A percentile compares a stretch with the other conserved stretches of the same genome.
Conservation (phyloP, 2,329 filamentous ascomycete species). For the Calycina marina region DNA sequence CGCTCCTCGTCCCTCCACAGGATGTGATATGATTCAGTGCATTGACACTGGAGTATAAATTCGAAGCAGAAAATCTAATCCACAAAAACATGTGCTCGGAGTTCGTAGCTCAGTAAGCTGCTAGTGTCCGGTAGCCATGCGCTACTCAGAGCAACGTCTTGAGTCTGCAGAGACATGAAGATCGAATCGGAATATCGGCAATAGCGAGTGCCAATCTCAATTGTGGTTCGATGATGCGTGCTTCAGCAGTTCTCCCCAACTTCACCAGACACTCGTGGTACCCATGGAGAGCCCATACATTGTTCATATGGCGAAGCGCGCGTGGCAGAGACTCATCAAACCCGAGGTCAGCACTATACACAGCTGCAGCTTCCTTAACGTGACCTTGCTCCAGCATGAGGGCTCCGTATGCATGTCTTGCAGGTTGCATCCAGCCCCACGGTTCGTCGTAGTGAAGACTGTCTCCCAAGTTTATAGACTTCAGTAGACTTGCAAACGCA, state of each 20-base stretch:
- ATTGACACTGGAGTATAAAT: too few relatives aligned
- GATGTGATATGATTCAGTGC: too few relatives aligned
- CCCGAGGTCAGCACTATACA: conserved; percentile 49
- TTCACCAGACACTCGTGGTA: conserved; percentile 53
- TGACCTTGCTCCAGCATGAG: conserved; percentile 51
- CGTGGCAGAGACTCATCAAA: conserved; percentile 44
- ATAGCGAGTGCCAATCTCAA: conserved; percentile 36
- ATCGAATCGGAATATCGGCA: conserved; percentile 42
- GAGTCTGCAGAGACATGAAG: conserved; percentile 42
- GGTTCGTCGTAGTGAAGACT: conserved; percentile 56
- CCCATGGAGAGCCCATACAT: conserved; percentile 63
- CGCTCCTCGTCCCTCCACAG: too few relatives aligned
- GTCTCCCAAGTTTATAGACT: conserved; percentile 45
- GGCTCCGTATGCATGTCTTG: conserved; percentile 55
- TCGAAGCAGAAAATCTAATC: too few relatives aligned
- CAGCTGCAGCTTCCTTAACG: conserved; percentile 37
- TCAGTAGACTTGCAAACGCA: conserved; percentile 44
- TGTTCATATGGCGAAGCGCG: conserved; percentile 52
- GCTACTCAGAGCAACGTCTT: too few relatives aligned
- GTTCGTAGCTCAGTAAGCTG: too few relatives aligned
- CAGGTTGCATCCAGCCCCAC: conserved; percentile 70
- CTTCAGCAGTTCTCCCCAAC: conserved; percentile 34
- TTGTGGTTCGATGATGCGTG: conserved; percentile 31
- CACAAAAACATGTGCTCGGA: too few relatives aligned
- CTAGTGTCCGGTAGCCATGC: too few relatives aligned